Conservation (phyloP, 176 grass and related monocot genomes). For the Sorghum bicolor region DNA sequence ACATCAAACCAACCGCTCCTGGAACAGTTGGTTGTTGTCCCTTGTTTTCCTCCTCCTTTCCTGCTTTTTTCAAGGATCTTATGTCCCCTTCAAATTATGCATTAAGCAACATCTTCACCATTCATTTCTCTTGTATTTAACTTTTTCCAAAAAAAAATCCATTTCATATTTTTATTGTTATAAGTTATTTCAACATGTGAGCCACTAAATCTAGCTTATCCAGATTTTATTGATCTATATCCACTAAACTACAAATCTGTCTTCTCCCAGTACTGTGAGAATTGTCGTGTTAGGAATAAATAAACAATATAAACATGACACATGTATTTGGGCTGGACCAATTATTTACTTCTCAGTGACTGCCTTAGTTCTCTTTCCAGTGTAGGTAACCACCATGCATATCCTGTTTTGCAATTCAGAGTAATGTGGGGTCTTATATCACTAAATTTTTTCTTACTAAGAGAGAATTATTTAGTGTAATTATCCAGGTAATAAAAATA, state of each 20-base stretch:
- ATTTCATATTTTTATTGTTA: not conserved
- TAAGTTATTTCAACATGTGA: not conserved
- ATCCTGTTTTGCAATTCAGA: not conserved
- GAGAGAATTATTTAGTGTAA: not conserved
- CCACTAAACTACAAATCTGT: constrained; percentile 23
- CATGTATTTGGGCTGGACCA: not conserved
- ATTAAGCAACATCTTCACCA: constrained; percentile 11
- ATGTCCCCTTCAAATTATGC: constrained; percentile 43
- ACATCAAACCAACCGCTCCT: constrained; percentile 12
- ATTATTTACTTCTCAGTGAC: constrained; percentile 17
- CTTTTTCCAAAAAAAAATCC: not conserved
- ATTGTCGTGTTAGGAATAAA: not conserved
- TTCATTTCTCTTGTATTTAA: not conserved
- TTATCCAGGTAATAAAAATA: not conserved
- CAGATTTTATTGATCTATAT: constrained; percentile 14
- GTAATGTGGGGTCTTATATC: constrained; percentile 5
- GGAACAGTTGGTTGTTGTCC: constrained; percentile 18
- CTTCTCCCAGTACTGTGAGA: constrained; percentile 1
- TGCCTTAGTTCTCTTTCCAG: not conserved
- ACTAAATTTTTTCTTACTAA: not conserved
- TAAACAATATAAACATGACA: not conserved
- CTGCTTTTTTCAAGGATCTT: constrained; percentile 53
- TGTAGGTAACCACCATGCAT: constrained; percentile 16
- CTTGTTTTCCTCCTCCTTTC: constrained; percentile 56
- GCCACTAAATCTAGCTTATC: constrained; percentile 6